These are phyloP conservation scores for Penicillium cinerascens DNA, from an alignment of 495 filamentous ascomycete species.

Conservation along the genomic window DNA sequence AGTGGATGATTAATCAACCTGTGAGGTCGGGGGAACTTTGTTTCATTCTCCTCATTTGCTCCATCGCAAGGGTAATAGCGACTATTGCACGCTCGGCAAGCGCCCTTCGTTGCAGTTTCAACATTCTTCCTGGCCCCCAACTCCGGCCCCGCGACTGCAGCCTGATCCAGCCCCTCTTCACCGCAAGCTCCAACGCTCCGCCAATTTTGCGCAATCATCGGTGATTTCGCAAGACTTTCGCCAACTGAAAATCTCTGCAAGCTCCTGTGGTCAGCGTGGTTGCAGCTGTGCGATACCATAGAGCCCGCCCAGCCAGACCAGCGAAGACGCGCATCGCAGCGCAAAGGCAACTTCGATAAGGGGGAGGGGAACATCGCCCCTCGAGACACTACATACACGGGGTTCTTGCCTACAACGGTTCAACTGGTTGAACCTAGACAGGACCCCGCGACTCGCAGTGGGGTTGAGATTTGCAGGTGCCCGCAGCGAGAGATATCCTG, in stretches of 20 bases:
- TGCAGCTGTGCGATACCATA: not conserved
- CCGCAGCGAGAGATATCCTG: not conserved
- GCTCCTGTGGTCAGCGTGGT: not conserved
- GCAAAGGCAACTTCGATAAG: not conserved
- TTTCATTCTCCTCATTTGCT: not conserved
- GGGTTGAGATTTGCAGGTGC: not conserved
- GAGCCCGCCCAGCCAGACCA: not conserved
- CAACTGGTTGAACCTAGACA: not conserved
- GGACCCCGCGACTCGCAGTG: not conserved
- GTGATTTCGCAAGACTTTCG: not conserved
- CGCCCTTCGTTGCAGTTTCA: not conserved
- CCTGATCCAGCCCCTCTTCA: not conserved
- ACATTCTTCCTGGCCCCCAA: constrained; percentile 2
- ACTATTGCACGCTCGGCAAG: not conserved
- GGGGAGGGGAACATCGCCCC: not conserved
- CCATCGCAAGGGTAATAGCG: not conserved
- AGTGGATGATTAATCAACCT: constrained; percentile 15
- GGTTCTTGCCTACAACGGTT: not conserved
- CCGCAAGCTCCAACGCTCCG: not conserved
- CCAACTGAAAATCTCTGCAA: not conserved
- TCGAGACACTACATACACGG: not conserved
- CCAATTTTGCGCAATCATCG: not conserved
- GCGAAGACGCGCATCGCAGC: not conserved
- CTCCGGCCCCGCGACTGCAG: not conserved
- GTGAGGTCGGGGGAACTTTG: not conserved